These are phyloP conservation scores for Actinomortierella wolfii DNA, from an alignment of 371 early-diverging fungal genomes.

Conservation along the genomic window DNA sequence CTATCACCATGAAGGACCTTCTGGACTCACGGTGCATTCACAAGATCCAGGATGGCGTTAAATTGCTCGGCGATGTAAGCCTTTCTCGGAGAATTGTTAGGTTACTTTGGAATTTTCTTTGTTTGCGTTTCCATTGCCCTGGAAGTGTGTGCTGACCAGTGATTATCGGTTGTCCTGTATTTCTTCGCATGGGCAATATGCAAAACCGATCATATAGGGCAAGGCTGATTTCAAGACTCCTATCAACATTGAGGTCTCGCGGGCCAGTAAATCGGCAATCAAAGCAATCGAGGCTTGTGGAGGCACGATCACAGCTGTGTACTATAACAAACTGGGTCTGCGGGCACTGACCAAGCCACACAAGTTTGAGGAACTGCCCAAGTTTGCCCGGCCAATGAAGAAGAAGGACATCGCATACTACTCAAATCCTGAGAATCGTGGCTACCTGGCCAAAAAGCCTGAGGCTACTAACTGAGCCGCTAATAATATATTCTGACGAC, in stretches of 20 bases:
- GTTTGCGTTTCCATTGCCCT: too few relatives aligned
- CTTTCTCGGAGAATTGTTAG: too few relatives aligned
- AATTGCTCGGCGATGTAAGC: constrained; percentile 79
- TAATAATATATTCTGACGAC: too few relatives aligned
- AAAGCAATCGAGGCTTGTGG: constrained; percentile 83
- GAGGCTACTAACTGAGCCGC: constrained; percentile 47
- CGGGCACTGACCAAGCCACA: constrained; percentile 81
- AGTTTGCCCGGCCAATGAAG: constrained; percentile 62
- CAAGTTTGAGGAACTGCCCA: constrained; percentile 74
- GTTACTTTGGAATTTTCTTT: too few relatives aligned
- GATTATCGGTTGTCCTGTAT: too few relatives aligned
- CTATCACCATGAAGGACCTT: constrained; percentile 87
- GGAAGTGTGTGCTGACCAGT: too few relatives aligned
- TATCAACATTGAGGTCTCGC: constrained; percentile 85
- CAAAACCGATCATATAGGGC: constrained; percentile 57
- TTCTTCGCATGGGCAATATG: too few relatives aligned
- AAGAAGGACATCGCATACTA: constrained; percentile 69
- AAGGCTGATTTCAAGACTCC: constrained; percentile 67
- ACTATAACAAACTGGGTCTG: constrained; percentile 80
- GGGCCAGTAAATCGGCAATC: constrained; percentile 84
- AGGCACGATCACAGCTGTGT: constrained; percentile 82
- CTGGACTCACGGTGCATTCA: constrained; percentile 76
- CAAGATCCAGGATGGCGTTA: constrained; percentile 86
- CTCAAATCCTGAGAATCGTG: constrained; percentile 66
- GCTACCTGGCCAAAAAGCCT: constrained; percentile 63